Percentiles rank a stretch among this genome's conserved stretches.
Conservation (phyloP, 2,329 filamentous ascomycete species). For the Talaromyces islandicus region DNA sequence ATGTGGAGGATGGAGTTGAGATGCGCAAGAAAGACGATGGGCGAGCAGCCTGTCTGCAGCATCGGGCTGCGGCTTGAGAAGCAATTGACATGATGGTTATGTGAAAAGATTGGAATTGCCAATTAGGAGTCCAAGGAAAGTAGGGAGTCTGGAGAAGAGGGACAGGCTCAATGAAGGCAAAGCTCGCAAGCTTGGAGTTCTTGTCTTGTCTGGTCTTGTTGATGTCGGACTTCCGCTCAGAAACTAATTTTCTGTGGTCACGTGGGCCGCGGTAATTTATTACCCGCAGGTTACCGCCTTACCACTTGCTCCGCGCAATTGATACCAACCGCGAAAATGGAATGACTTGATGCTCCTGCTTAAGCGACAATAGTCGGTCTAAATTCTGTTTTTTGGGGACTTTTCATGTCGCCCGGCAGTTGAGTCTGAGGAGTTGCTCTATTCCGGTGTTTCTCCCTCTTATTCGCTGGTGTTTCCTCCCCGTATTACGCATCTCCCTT, state of each 20-base stretch:
- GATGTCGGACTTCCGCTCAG: slow-evolving; percentile 5
- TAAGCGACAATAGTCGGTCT: background rate
- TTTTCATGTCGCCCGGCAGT: background rate
- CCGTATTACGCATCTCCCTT: background rate
- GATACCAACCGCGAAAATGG: background rate
- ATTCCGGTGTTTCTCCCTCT: background rate
- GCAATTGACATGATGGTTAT: slow-evolving; percentile 33
- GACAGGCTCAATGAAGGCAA: background rate
- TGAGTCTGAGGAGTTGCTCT: background rate
- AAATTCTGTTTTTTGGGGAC: background rate
- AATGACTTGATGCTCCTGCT: background rate
- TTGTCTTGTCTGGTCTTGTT: slow-evolving; percentile 3
- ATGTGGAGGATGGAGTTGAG: slow-evolving; percentile 30
- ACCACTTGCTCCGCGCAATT: background rate
- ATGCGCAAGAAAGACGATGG: slow-evolving; percentile 33
- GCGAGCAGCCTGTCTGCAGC: slow-evolving; percentile 38
- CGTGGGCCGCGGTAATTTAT: slow-evolving; percentile 7
- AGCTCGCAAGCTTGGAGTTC: background rate
- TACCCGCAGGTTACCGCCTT: background rate
- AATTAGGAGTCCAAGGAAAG: background rate
- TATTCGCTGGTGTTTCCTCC: background rate
- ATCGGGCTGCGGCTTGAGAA: slow-evolving; percentile 35
- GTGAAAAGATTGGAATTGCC: background rate
- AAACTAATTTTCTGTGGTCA: slow-evolving; percentile 13
- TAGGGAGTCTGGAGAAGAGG: background rate